A percentile compares a stretch with the other conserved stretches of the same genome.
phyloP scores from a whole-genome alignment of 208 protist species.

The Phytomonas serpens region DNA sequence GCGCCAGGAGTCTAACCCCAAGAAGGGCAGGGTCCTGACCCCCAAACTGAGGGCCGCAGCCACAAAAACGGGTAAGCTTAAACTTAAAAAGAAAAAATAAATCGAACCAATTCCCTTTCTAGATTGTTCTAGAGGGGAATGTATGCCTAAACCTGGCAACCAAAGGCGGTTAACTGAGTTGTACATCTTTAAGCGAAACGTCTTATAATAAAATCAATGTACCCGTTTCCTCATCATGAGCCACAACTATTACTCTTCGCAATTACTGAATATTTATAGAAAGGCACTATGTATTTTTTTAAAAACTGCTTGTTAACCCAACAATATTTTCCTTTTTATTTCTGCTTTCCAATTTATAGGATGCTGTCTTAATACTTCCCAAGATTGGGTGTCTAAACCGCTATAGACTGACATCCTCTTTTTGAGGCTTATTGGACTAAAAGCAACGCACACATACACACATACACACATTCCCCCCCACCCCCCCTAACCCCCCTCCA shows the following conservation, averaged over 20 bases:
- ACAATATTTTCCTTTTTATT: not conserved
- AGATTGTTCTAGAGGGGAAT: not conserved
- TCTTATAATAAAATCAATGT: not conserved
- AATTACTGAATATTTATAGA: not conserved
- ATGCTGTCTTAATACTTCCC: not conserved
- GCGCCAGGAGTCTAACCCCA: conserved; percentile 21
- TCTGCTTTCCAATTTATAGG: not conserved
- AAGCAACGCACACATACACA: not conserved
- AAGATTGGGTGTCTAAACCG: not conserved
- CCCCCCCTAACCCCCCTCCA: not conserved
- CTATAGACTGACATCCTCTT: not conserved
- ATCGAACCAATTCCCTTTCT: conserved; percentile 3
- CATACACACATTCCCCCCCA: not conserved
- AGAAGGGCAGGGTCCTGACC: conserved; percentile 18
- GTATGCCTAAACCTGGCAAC: not conserved
- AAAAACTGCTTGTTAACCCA: not conserved
- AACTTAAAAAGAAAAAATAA: conserved; percentile 39
- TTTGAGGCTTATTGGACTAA: not conserved
- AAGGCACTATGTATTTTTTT: not conserved
- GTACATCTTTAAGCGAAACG: not conserved
- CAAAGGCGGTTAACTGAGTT: not conserved
- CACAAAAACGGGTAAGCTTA: conserved; percentile 37
- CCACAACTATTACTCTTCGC: not conserved
- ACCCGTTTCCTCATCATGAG: not conserved
- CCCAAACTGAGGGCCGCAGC: conserved; percentile 18